phyloP scores from a whole-genome alignment of 208 protist species.

The Leishmania martiniquensis region DNA sequence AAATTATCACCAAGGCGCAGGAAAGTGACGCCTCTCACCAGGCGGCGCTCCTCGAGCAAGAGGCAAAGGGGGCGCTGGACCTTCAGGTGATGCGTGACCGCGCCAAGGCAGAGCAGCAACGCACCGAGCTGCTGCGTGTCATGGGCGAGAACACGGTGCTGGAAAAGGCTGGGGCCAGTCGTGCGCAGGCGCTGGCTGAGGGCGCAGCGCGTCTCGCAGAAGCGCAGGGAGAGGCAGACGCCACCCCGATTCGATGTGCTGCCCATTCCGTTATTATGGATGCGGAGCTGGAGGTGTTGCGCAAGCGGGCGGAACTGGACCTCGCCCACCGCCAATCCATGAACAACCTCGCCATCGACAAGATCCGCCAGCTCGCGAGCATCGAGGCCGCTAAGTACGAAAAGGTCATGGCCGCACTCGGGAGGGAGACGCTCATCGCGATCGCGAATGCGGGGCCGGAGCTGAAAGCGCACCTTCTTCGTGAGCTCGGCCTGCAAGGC shows the following conservation, averaged over 20 bases:
- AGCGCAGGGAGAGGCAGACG: constrained; percentile 56
- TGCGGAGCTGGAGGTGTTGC: constrained; percentile 61
- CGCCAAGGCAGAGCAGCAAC: constrained; percentile 58
- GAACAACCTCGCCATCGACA: constrained; percentile 79
- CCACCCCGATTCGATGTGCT: constrained; percentile 46
- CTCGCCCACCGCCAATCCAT: constrained; percentile 67
- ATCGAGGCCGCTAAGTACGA: constrained; percentile 82
- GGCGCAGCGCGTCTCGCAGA: constrained; percentile 70
- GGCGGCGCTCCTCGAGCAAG: constrained; percentile 76
- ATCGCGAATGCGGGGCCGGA: constrained; percentile 93
- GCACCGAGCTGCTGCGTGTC: constrained; percentile 65
- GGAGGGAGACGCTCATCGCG: constrained; percentile 80
- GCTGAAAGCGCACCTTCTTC: constrained; percentile 74
- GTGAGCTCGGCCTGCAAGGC: constrained; percentile 76
- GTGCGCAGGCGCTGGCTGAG: constrained; percentile 74
- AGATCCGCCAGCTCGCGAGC: constrained; percentile 51
- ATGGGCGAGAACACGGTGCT: constrained; percentile 69
- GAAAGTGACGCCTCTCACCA: constrained; percentile 87
- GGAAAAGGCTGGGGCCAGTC: constrained; percentile 71
- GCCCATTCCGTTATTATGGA: constrained; percentile 52
- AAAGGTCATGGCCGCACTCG: constrained; percentile 82
- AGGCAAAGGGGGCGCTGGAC: constrained; percentile 68
- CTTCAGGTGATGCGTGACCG: constrained; percentile 80
- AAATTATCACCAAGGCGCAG: constrained; percentile 92
- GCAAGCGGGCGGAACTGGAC: constrained; percentile 61